Conservation (phyloP, 2,329 filamentous ascomycete genomes). For the Aspergillus latus region DNA sequence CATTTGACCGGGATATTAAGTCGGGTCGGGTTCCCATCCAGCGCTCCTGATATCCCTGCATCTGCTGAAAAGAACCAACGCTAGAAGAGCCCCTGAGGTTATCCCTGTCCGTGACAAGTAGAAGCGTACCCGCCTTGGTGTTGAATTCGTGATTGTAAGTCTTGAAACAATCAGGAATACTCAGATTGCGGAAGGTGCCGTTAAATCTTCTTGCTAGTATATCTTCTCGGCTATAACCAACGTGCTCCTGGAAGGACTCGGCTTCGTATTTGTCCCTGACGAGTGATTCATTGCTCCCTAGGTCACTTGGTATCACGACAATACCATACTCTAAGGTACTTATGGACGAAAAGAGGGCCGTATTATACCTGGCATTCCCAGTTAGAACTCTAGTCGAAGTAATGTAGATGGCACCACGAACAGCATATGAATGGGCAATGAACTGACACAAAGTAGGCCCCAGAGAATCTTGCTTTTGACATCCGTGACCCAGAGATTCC, state of each 20-base stretch:
- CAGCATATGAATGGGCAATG: conserved; percentile 23
- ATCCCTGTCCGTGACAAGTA: not conserved
- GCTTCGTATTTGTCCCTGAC: not conserved
- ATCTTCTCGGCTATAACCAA: not conserved
- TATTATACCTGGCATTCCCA: conserved; percentile 2
- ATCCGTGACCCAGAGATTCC: conserved; percentile 27
- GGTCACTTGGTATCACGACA: not conserved
- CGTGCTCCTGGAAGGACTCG: not conserved
- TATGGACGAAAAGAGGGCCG: conserved; percentile 3
- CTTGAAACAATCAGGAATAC: not conserved
- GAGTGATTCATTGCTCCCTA: not conserved
- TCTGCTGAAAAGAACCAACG: not conserved
- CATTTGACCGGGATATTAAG: not conserved
- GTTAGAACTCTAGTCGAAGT: not conserved
- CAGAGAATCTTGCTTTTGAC: not conserved
- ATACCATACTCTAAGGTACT: conserved; percentile 3
- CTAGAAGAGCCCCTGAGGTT: not conserved
- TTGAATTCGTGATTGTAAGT: not conserved
- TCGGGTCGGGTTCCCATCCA: not conserved
- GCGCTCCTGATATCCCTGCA: not conserved
- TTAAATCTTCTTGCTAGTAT: not conserved
- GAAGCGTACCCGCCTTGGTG: not conserved
- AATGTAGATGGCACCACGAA: conserved; percentile 2
- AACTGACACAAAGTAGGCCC: conserved; percentile 8
- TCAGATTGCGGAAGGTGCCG: not conserved